Evolutionary conservation across 441 rosid species (phyloP).

Genomic region (Bocquillonia castaneifolia): DNA sequence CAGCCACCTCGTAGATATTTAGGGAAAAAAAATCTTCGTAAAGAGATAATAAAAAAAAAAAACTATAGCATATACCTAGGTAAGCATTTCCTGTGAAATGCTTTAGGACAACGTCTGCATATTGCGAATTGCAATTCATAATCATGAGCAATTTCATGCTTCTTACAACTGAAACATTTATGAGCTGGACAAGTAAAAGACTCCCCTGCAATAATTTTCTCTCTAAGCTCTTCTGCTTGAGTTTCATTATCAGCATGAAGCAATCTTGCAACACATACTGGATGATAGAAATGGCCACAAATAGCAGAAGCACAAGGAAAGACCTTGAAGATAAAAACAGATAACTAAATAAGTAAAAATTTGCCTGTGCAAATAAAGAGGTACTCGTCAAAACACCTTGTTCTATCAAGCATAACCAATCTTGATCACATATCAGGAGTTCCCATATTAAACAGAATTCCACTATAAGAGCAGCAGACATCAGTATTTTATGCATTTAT

Average conservation of each 20-base stretch:
- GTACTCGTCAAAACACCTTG: neutral
- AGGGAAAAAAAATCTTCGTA: constrained; percentile 2
- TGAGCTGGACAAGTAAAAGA: constrained; percentile 58
- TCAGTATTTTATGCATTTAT: neutral
- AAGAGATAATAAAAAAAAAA: too few species aligned
- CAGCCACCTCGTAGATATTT: constrained; percentile 8
- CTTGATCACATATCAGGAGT: neutral
- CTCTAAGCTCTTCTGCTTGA: constrained; percentile 32
- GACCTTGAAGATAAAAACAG: constrained; percentile 52
- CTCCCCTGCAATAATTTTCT: constrained; percentile 47
- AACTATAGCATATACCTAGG: constrained; percentile 38
- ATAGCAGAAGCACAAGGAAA: constrained; percentile 57
- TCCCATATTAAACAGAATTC: neutral
- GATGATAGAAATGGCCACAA: constrained; percentile 72
- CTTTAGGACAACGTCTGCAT: constrained; percentile 69
- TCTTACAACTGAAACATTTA: constrained; percentile 47
- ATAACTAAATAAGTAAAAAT: constrained; percentile 1
- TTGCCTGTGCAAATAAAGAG: neutral
- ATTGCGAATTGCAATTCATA: constrained; percentile 49
- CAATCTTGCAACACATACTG: constrained; percentile 54
- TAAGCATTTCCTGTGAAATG: constrained; percentile 68
- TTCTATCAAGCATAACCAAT: neutral
- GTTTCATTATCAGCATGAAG: constrained; percentile 37
- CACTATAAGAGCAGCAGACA: neutral
- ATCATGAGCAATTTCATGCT: constrained; percentile 38